Evolutionary conservation across 495 filamentous ascomycete species (phyloP).

Genomic region (Hypoxylon lenormandii): DNA sequence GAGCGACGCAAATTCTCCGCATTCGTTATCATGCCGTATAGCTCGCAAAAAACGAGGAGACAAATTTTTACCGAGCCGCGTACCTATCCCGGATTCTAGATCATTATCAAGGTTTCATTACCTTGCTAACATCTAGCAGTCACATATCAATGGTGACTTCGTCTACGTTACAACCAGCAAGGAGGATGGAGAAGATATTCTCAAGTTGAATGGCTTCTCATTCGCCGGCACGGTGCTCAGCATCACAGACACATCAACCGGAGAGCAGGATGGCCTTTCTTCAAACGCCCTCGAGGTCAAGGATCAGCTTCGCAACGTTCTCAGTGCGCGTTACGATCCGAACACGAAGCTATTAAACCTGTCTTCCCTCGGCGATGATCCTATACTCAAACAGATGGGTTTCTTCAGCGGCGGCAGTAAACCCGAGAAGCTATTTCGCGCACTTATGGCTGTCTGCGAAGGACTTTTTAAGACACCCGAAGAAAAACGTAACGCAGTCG

Average conservation of each 20-base stretch:
- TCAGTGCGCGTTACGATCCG: slow-evolving; percentile 77
- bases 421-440: slow-evolving; percentile 89
- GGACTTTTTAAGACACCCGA: slow-evolving; percentile 72
- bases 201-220: slow-evolving; percentile 70
- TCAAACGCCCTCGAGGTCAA: slow-evolving; percentile 60
- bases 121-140: slow-evolving; percentile 81
- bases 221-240: slow-evolving; percentile 73
- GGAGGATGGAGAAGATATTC: slow-evolving; percentile 70
- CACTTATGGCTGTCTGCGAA: slow-evolving; percentile 83
- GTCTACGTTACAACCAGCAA: slow-evolving; percentile 74
- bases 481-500: slow-evolving; percentile 76
- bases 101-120: slow-evolving; percentile 63
- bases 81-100: slow-evolving; percentile 56
- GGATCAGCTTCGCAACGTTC: slow-evolving; percentile 63
- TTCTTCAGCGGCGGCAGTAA: slow-evolving; percentile 77
- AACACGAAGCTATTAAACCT: slow-evolving; percentile 81
- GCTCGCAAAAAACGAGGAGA: slow-evolving; percentile 64
- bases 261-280: slow-evolving; percentile 51
- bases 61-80: slow-evolving; percentile 51
- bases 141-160: slow-evolving; percentile 74
- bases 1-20: slow-evolving; percentile 53
- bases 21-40: slow-evolving; percentile 65
- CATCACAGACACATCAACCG: slow-evolving; percentile 59
- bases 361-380: slow-evolving; percentile 76
- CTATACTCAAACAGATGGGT: slow-evolving; percentile 74